Base-by-base conservation (phyloP, 768 basidiomycete species). In the Pleurotus citrinopileatus region DNA sequence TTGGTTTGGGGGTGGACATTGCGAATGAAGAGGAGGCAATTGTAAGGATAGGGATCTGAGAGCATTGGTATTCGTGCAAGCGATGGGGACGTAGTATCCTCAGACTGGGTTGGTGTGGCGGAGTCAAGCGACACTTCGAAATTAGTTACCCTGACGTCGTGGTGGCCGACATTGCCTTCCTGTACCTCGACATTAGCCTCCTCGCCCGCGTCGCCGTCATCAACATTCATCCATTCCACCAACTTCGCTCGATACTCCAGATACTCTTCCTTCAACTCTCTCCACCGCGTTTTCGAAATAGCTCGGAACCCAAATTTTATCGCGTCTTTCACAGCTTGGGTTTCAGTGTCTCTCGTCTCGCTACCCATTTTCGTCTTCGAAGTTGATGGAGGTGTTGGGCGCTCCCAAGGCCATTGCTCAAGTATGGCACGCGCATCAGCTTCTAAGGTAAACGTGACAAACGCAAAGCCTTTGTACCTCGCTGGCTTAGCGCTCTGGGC, bases 1-100 rank as follows among this genome's bases (percentile, higher is more conserved):
- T 91, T 94, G 23, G 90, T 89, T 54, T 83, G 82, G 2, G 80
- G 72, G 55, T 91, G 86, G 6, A 93, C 62, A 63, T 89, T 78
- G 38, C 84, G 82, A 4, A 83, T 79, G 62, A 87, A 89, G 26
- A 89, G 73, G 6, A 94, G 81, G 54, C 89, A 89, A 25, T 78
- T 73, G 3, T 67, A 70, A 0, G 91, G 91, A 61, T 78, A 90
- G 2, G 75, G 67, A 9, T 79, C 77, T 3, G 59, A 55, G 3
- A 44, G 40, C 44, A 62, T 59, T 34, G 71, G 59, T 1, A 42
- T 34, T 5, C 55, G 4, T 22, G 37, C 42, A 8, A 26, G n/a
- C 3, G 46, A 27, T 42, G 62, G 56, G 28, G 71, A 59, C 2
- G 42, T 37, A 12, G 50, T 2, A n/a, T 44, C 43, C 6, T 44